Evolutionary conservation across 768 basidiomycete genomes (phyloP), one percentile per base, ranked within the genome.

Genomic region (Boletus tylopilopsis): DNA sequence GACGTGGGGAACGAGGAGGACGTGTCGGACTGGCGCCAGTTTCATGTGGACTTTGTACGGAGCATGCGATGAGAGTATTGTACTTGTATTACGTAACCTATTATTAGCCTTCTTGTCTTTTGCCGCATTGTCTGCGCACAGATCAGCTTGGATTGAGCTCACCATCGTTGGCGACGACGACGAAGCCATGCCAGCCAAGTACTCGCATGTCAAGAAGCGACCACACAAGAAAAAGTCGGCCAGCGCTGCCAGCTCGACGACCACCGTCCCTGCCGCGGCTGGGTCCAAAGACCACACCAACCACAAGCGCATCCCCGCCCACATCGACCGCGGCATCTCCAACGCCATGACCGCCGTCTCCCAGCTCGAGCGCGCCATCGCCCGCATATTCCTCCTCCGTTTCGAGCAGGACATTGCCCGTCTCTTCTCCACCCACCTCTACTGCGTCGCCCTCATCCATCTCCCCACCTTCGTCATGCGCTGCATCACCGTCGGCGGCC

Each of bases 401-500:
- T 87, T 82, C 61, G 82, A 87, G 47, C 83, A 85, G 46, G 86
- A 88, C 66, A 85, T 88, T 34, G 80, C 82, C 4, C 80, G 86
- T 21, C 77, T 88, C 12, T 87, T 82, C 68, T 86, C 84, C 5
- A 85, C 85, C 3, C 77, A 82, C 45, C 68, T 89, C 21, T 81
- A 84, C 65, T 78, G 71, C 58, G 69, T 87, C 48, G 73, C 85
- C 1, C 77, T 86, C 47, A 74, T 80, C 22, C 77, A 86, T 55
- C 73, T 89, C 15, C 86, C 86, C 1, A 81, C 81, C 1, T 75
- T 88, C 42, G 78, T 84, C 47, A 76, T 85, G 74, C 78, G 82
- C 29, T 83, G 84, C 55, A 71, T 78, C 40, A 71, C 77, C 13
- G 73, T 84, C 22, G 77, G 75, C 1, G 83, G 84, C 0, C 83